Conservation (phyloP, 2,329 filamentous ascomycete species). For the Fusarium ambrosium region DNA sequence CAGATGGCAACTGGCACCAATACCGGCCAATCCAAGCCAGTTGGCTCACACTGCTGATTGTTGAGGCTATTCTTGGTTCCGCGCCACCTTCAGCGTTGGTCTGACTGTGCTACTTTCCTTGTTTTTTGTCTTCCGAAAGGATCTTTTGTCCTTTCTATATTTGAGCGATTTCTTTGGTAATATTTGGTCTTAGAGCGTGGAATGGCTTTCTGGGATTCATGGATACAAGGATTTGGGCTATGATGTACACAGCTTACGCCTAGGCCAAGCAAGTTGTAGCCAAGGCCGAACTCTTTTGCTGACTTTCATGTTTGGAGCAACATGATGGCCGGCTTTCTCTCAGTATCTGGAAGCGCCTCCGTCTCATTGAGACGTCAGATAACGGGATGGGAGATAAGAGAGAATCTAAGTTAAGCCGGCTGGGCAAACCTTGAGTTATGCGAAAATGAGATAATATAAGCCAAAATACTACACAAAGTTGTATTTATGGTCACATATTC, state of each 20-base stretch:
- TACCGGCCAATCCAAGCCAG: no score
- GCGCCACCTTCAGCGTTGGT: background rate
- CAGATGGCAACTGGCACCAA: no score
- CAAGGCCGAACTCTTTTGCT: background rate
- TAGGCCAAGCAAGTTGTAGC: background rate
- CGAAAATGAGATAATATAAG: background rate
- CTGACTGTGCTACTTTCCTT: background rate
- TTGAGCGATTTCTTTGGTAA: background rate
- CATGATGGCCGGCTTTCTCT: background rate
- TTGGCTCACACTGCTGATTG: no score
- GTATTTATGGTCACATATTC: background rate
- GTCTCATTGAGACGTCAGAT: background rate
- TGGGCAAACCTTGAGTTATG: background rate
- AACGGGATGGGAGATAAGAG: background rate
- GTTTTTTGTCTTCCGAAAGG: background rate
- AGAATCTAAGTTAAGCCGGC: background rate
- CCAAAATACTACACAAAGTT: background rate
- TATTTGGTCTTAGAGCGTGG: background rate
- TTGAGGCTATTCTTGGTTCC: background rate
- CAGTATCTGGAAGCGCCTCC: background rate
- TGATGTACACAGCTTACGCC: background rate
- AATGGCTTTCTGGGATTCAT: background rate
- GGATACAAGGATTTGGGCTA: background rate
- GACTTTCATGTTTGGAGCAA: background rate
- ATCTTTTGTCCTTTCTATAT: background rate